A percentile compares a stretch with the other conserved stretches of the same genome.
These are phyloP conservation scores for Xylaria intraflava DNA, from an alignment of 495 filamentous ascomycete genomes.

Conservation along the genomic window DNA sequence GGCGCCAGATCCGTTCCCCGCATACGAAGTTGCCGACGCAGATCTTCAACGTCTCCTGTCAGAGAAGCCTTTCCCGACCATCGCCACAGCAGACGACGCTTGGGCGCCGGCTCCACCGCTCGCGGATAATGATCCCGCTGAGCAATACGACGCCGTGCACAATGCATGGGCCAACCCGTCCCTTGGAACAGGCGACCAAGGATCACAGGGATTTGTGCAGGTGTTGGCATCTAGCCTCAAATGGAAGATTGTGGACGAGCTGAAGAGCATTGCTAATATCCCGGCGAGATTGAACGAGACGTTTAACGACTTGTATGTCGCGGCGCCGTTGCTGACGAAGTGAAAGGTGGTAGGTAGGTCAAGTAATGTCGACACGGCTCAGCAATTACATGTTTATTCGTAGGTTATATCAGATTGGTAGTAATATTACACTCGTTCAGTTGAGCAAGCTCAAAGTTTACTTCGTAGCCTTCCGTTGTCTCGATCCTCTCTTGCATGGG, in stretches of 20 bases:
- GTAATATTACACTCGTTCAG: no score
- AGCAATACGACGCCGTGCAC: neutral
- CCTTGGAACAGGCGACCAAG: neutral
- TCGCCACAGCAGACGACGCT: neutral
- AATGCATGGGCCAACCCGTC: neutral
- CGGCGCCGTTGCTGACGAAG: conserved; percentile 11
- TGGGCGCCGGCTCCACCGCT: neutral
- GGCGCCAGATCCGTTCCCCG: conserved; percentile 9
- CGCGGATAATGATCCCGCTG: neutral
- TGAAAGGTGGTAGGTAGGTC: no score
- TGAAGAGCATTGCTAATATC: neutral
- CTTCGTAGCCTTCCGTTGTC: no score
- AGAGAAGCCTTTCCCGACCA: conserved; percentile 2
- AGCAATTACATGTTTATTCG: no score
- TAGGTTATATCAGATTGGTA: no score
- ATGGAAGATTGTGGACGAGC: neutral
- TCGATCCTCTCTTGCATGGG: no score
- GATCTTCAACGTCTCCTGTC: neutral
- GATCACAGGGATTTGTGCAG: neutral
- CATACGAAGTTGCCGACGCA: conserved; percentile 10
- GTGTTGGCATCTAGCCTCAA: neutral
- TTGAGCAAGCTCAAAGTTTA: no score
- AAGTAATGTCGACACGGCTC: no score
- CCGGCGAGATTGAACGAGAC: neutral
- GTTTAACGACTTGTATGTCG: conserved; percentile 10